Percentiles rank a stretch among this genome's conserved stretches.
These are phyloP conservation scores for Stagonosporopsis vannaccii DNA, from an alignment of 2,329 filamentous ascomycete genomes.

Conservation along the genomic window DNA sequence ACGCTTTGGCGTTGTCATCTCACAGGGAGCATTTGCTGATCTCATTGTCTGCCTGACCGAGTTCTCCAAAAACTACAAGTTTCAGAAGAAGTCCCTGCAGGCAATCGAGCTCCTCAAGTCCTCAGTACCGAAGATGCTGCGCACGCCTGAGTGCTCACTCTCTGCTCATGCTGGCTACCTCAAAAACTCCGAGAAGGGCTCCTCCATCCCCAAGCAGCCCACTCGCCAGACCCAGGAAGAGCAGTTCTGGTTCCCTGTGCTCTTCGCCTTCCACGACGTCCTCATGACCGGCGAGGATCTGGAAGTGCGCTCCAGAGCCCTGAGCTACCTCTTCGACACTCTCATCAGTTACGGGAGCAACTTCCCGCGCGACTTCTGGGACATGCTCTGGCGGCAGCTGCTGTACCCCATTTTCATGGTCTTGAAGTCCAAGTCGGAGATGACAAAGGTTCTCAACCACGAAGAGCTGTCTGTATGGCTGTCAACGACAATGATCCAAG, in stretches of 20 bases:
- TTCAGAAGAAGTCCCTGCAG: constrained; percentile 97
- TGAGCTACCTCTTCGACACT: constrained; percentile 97
- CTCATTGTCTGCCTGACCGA: constrained; percentile 95
- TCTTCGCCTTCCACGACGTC: constrained; percentile 98
- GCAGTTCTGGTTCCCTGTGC: constrained; percentile 97
- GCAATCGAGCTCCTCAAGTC: constrained; percentile 95
- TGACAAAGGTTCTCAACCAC: constrained; percentile 93
- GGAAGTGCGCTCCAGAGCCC: constrained; percentile 85
- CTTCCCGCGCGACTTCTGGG: constrained; percentile 96
- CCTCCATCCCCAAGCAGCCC: constrained; percentile 66
- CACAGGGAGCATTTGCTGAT: constrained; percentile 95
- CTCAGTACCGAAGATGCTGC: constrained; percentile 92
- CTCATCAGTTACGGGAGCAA: constrained; percentile 88
- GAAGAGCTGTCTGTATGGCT: constrained; percentile 98
- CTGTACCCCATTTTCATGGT: constrained; percentile 99
- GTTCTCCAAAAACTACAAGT: constrained; percentile 98
- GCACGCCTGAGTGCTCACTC: constrained; percentile 92
- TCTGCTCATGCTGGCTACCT: constrained; percentile 68
- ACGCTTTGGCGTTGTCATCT: constrained; percentile 93
- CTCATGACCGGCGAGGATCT: constrained; percentile 99
- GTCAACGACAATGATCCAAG: constrained; percentile 99
- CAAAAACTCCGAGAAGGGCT: constrained; percentile 57
- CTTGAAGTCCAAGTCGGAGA: constrained; percentile 92
- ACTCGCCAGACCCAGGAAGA: constrained; percentile 90
- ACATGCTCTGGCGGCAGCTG: constrained; percentile 95